Evolutionary conservation across 371 early-diverging fungal genomes (phyloP).

Genomic region (Basidiobolus meristosporus): DNA sequence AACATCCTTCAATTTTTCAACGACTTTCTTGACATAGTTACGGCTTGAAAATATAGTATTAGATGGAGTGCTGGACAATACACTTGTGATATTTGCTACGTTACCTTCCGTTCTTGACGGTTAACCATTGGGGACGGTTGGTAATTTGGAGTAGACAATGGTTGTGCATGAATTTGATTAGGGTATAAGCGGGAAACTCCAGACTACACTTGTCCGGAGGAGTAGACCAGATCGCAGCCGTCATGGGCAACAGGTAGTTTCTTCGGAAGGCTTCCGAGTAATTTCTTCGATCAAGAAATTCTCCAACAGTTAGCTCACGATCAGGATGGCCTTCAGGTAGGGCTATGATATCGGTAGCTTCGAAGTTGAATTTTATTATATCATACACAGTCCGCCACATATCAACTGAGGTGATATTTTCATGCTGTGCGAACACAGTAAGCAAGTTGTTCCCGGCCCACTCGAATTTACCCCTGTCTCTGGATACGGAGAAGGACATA

Average conservation of each 20-base stretch:
- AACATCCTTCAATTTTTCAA: slow-evolving; percentile 9
- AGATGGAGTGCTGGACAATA: slow-evolving; percentile 1
- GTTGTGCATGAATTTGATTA: slow-evolving; percentile 36
- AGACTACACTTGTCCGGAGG: slow-evolving; percentile 25
- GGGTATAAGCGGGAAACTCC: slow-evolving; percentile 25
- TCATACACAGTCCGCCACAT: slow-evolving; percentile 27
- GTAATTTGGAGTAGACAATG: slow-evolving; percentile 26
- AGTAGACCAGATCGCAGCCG: slow-evolving; percentile 38
- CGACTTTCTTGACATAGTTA: slow-evolving; percentile 14
- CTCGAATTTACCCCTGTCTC: slow-evolving; percentile 33
- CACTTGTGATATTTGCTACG: slow-evolving; percentile 5
- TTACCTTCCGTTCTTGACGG: slow-evolving; percentile 20
- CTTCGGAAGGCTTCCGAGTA: slow-evolving; percentile 27
- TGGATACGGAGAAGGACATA: slow-evolving; percentile 34
- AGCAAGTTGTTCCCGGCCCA: slow-evolving; percentile 27
- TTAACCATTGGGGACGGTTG: slow-evolving; percentile 28
- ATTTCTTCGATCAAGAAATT: slow-evolving; percentile 16
- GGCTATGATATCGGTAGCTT: slow-evolving; percentile 14
- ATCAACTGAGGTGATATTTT: slow-evolving; percentile 15
- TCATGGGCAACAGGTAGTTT: slow-evolving; percentile 32
- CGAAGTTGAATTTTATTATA: slow-evolving; percentile 21
- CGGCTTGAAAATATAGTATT: slow-evolving; percentile 7
- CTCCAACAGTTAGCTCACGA: slow-evolving; percentile 11
- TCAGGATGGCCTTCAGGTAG: slow-evolving; percentile 3
- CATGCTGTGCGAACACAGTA: slow-evolving; percentile 24